phyloP scores from a whole-genome alignment of 495 filamentous ascomycete species.

The Pyrenopolyporus hunteri region DNA sequence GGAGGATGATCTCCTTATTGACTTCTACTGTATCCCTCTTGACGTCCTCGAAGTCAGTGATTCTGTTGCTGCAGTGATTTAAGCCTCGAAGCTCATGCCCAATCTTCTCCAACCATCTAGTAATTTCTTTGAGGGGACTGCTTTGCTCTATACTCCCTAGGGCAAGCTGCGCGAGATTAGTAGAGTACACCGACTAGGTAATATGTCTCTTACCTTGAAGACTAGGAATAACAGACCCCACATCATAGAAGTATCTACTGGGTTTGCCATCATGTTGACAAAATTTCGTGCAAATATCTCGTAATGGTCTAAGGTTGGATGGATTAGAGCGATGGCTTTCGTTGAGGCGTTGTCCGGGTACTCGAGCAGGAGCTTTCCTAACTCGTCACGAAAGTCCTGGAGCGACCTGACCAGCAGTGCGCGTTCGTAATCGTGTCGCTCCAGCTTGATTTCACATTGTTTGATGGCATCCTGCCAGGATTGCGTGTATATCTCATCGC shows the following conservation, averaged over 20 bases:
- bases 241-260: slow-evolving; percentile 19
- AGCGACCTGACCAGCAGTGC: slow-evolving; percentile 4
- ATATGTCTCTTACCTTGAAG: slow-evolving; percentile 6
- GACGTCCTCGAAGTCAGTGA: not conserved
- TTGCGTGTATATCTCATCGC: slow-evolving; percentile 9
- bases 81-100: not conserved
- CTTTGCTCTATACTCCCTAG: slow-evolving; percentile 2
- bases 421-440: slow-evolving; percentile 5
- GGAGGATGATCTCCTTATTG: slow-evolving; percentile 10
- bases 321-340: slow-evolving; percentile 1
- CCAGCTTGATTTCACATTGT: slow-evolving; percentile 5
- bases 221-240: slow-evolving; percentile 19
- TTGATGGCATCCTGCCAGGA: slow-evolving; percentile 6
- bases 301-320: slow-evolving; percentile 15
- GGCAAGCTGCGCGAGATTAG: not conserved
- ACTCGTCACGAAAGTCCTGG: not conserved
- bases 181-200: not conserved
- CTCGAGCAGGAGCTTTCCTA: not conserved
- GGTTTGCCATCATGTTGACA: slow-evolving; percentile 9
- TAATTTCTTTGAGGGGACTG: not conserved
- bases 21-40: slow-evolving; percentile 14
- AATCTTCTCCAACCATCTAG: slow-evolving; percentile 2
- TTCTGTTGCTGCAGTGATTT: slow-evolving; percentile 3
- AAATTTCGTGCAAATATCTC: slow-evolving; percentile 10
- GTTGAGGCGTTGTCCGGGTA: not conserved